Evolutionary conservation across 192 early-diverging fungal genomes (phyloP), one percentile per base, ranked within the genome.

Genomic region (Spizellomyces sp.): DNA sequence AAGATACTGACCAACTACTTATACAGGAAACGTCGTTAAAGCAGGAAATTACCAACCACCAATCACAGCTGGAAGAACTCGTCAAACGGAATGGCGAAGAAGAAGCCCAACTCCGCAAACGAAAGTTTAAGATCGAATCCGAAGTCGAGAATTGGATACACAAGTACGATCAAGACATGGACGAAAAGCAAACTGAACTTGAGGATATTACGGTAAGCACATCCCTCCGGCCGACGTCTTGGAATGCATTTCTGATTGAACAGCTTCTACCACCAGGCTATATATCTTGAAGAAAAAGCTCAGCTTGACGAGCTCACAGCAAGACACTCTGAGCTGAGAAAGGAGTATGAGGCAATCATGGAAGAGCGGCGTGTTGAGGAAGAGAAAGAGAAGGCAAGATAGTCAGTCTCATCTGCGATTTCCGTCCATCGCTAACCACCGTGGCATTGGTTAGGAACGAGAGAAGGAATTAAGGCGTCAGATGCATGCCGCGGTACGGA

Each of bases 111-210:
- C 64, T 85, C 10, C 75, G 86, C 19, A 87, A 87, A 60, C 83
- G 80, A 52, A 85, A 85, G 64, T 85, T 83, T 69, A 88, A 88
- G 58, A 78, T 87, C 17, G 85, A 88, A 68, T 71, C 70, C 9
- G 86, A 88, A 68, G 86, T 88, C 12, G 86, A 88, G 68, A 87
- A 88, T 58, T 88, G 86, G 86, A 88, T 88, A 65, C 86, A 87
- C 66, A 88, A 88, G 63, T 88, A 87, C 57, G 86, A 88, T 47
- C 84, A 86, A 67, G 86, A 88, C 54, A 82, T 88, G 77, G 86
- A 83, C 7, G 86, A 88, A 66, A 83, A 85, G 63, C 86, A 88
- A 69, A 45, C 68, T 19, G 86, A 88, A 70, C 45, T 87, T 5
- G 86, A 88, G 60, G 83, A 87, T 60, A 75, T 88, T 12, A 80